Evolutionary conservation across 176 grass and related monocot species (phyloP).

Genomic region (Avena atlantica): DNA sequence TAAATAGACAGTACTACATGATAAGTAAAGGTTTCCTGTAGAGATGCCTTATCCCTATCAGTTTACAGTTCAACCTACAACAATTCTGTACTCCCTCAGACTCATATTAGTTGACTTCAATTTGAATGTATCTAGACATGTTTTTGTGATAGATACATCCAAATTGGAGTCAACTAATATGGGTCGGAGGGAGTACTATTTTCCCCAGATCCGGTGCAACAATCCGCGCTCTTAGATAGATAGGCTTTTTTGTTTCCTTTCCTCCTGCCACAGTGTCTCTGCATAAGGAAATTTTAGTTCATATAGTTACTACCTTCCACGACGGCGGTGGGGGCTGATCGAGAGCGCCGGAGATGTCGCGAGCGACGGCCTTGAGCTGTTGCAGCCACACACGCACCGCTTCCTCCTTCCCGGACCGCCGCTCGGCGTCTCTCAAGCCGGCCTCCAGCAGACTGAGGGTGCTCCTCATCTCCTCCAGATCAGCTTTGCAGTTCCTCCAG

Average conservation of each 20-base stretch:
- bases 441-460: neutral
- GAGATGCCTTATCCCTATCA: neutral
- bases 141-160: neutral
- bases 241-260: neutral
- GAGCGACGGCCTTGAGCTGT: neutral
- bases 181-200: no score
- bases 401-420: neutral
- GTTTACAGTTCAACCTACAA: neutral
- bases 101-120: no score
- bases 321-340: neutral
- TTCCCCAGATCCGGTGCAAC: neutral
- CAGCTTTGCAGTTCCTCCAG: conserved; percentile 7
- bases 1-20: no score
- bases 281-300: neutral
- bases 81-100: no score
- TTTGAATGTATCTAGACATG: no score
- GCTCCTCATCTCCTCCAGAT: neutral
- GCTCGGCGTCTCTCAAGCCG: neutral
- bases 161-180: no score
- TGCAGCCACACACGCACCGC: neutral
- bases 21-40: neutral
- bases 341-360: conserved; percentile 7
- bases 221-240: neutral
- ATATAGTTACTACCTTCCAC: neutral
- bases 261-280: neutral